Percentiles rank a stretch among this genome's conserved stretches.
These are phyloP conservation scores for Metschnikowia peoriensis DNA, from an alignment of 805 yeast genomes.

Conservation along the genomic window DNA sequence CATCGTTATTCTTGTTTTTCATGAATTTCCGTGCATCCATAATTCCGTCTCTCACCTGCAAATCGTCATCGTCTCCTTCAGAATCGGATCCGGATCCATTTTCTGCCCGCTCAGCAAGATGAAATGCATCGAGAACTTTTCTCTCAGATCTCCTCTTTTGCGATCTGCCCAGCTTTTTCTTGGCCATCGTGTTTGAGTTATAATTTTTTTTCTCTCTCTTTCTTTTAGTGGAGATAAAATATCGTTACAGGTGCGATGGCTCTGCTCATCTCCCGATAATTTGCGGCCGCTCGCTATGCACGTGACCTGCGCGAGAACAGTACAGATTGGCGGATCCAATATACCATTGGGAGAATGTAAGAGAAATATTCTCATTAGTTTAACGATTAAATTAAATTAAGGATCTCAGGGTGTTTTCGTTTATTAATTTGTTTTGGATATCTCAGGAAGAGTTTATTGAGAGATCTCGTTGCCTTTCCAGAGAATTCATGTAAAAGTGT, in stretches of 20 bases:
- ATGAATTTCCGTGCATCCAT: conserved; percentile 41
- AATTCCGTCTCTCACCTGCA: conserved; percentile 35
- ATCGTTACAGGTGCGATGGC: not conserved
- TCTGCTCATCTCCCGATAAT: not conserved
- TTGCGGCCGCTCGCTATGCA: not conserved
- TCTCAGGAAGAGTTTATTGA: too few relatives aligned
- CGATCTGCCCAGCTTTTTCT: conserved; percentile 17
- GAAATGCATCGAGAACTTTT: conserved; percentile 44
- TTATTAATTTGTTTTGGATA: too few relatives aligned
- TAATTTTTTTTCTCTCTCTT: not conserved
- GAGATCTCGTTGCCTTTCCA: too few relatives aligned
- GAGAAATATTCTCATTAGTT: not conserved
- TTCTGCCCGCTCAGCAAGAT: conserved; percentile 42
- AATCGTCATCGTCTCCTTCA: conserved; percentile 22
- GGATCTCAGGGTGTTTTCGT: too few relatives aligned
- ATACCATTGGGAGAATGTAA: not conserved
- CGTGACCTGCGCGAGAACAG: not conserved
- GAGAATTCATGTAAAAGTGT: too few relatives aligned
- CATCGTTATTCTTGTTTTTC: conserved; percentile 12
- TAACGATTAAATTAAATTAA: not conserved
- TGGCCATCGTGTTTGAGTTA: conserved; percentile 12
- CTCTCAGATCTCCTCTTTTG: conserved; percentile 34
- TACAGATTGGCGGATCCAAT: too few relatives aligned
- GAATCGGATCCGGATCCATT: conserved; percentile 23
- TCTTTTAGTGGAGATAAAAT: not conserved